phyloP scores from a whole-genome alignment of 1,284 basidiomycete genomes.

The Naganishia cerealis region DNA sequence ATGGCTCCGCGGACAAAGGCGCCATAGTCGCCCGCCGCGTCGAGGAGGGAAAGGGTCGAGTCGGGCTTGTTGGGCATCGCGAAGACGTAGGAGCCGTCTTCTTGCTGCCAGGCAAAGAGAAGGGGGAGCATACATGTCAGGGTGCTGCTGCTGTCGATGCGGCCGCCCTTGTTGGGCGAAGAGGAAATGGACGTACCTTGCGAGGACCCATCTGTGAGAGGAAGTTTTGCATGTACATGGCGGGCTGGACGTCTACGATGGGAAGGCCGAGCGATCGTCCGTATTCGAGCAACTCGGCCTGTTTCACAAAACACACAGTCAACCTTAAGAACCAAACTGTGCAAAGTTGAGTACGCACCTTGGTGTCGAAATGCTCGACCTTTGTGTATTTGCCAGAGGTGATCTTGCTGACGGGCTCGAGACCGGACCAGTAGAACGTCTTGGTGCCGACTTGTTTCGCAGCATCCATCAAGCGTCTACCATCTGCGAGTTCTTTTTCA shows the following conservation, averaged over 20 bases:
- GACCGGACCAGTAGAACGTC: slow-evolving; percentile 17
- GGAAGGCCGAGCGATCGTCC: slow-evolving; percentile 12
- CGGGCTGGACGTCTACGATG: slow-evolving; percentile 27
- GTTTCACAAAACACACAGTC: neutral
- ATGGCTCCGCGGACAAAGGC: slow-evolving; percentile 30
- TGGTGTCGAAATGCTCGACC: slow-evolving; percentile 31
- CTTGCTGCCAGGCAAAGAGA: slow-evolving; percentile 23
- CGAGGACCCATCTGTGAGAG: slow-evolving; percentile 8
- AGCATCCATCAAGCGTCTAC: slow-evolving; percentile 18
- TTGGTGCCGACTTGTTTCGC: slow-evolving; percentile 11
- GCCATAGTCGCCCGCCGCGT: slow-evolving; percentile 24
- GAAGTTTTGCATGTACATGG: slow-evolving; percentile 27
- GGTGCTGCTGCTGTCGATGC: neutral
- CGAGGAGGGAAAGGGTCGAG: slow-evolving; percentile 15
- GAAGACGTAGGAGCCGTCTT: slow-evolving; percentile 42
- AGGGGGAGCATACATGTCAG: neutral
- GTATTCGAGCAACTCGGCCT: slow-evolving; percentile 24
- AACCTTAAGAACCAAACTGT: neutral
- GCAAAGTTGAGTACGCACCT: slow-evolving; percentile 8
- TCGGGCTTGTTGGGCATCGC: slow-evolving; percentile 47
- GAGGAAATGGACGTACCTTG: slow-evolving; percentile 14
- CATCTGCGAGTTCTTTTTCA: slow-evolving; percentile 20
- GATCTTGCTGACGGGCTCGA: slow-evolving; percentile 18
- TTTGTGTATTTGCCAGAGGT: slow-evolving; percentile 23
- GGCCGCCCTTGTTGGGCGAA: neutral